A percentile compares a stretch with the other conserved stretches of the same genome.
Evolutionary conservation across 768 basidiomycete genomes (phyloP).

Genomic region (Russula olivacea): DNA sequence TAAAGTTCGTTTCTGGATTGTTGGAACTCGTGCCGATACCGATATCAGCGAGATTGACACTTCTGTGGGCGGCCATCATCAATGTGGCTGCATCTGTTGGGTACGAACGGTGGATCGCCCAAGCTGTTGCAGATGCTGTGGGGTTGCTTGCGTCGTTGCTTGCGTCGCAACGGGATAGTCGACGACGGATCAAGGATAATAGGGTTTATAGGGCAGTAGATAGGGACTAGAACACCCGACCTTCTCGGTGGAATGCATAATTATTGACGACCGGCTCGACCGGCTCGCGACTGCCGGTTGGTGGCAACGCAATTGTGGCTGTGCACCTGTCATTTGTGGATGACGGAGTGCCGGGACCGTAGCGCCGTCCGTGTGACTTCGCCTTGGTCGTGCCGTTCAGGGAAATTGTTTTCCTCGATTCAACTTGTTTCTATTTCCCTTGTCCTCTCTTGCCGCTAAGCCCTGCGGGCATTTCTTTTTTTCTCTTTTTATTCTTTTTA

Average conservation of each 20-base stretch:
- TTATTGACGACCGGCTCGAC: background rate
- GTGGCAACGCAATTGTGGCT: background rate
- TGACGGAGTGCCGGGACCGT: too few relatives aligned
- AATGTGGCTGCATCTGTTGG: constrained; percentile 68
- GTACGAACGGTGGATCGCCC: constrained; percentile 76
- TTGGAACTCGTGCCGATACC: constrained; percentile 79
- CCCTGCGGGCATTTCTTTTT: constrained; percentile 34
- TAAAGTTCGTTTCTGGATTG: constrained; percentile 48
- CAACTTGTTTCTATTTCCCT: too few relatives aligned
- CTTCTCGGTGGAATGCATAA: background rate
- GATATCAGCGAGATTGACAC: constrained; percentile 53
- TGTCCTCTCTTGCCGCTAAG: constrained; percentile 8
- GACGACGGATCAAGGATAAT: constrained; percentile 51
- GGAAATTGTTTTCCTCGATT: background rate
- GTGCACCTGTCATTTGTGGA: background rate
- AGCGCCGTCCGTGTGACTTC: too few relatives aligned
- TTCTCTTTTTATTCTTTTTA: constrained; percentile 20
- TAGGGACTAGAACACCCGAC: constrained; percentile 45
- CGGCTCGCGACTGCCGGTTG: constrained; percentile 2
- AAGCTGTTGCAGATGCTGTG: constrained; percentile 49
- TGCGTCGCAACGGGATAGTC: constrained; percentile 33
- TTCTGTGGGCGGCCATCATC: constrained; percentile 58
- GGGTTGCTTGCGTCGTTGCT: constrained; percentile 40
- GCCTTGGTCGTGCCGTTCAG: too few relatives aligned
- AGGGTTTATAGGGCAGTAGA: constrained; percentile 86